A percentile compares a stretch with the other conserved stretches of the same genome.
These are phyloP conservation scores for Lentinula detonsa DNA, from an alignment of 768 basidiomycete species.

Conservation along the genomic window DNA sequence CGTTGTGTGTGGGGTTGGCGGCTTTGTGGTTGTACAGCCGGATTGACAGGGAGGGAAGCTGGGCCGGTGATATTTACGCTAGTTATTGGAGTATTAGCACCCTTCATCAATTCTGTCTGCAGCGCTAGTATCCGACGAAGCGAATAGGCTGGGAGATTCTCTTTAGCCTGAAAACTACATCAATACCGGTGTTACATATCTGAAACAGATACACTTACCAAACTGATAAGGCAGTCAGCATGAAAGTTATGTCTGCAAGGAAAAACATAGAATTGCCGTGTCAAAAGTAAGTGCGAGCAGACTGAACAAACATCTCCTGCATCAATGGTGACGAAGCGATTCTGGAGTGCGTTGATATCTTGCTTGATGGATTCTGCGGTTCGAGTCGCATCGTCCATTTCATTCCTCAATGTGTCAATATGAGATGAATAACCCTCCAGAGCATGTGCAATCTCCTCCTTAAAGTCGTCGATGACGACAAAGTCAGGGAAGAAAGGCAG, in stretches of 20 bases:
- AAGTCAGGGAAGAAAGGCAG: slow-evolving; percentile 99
- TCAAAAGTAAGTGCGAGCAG: slow-evolving; percentile 72
- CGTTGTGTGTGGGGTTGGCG: slow-evolving; percentile 50
- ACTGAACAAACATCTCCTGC: slow-evolving; percentile 79
- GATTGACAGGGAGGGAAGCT: slow-evolving; percentile 17
- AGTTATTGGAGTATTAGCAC: slow-evolving; percentile 25
- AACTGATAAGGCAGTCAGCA: slow-evolving; percentile 90
- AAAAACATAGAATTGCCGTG: slow-evolving; percentile 96
- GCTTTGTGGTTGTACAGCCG: slow-evolving; percentile 15
- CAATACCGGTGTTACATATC: slow-evolving; percentile 2
- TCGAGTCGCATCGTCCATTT: slow-evolving; percentile 94
- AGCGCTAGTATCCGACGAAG: slow-evolving; percentile 82
- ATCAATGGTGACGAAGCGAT: slow-evolving; percentile 90
- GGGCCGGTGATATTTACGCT: slow-evolving; percentile 26
- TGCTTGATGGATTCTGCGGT: slow-evolving; percentile 91
- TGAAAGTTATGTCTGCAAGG: slow-evolving; percentile 98
- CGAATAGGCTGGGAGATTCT: slow-evolving; percentile 76
- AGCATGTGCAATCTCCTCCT: slow-evolving; percentile 95
- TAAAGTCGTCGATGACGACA: slow-evolving; percentile 98
- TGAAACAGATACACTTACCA: slow-evolving; percentile 51
- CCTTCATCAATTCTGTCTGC: slow-evolving; percentile 78
- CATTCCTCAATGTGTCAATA: slow-evolving; percentile 82
- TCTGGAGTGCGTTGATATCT: slow-evolving; percentile 80
- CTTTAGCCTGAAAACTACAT: slow-evolving; percentile 66
- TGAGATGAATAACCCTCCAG: slow-evolving; percentile 91